phyloP scores from a whole-genome alignment of 78 protist species.

The Polysphondylium violaceum region DNA sequence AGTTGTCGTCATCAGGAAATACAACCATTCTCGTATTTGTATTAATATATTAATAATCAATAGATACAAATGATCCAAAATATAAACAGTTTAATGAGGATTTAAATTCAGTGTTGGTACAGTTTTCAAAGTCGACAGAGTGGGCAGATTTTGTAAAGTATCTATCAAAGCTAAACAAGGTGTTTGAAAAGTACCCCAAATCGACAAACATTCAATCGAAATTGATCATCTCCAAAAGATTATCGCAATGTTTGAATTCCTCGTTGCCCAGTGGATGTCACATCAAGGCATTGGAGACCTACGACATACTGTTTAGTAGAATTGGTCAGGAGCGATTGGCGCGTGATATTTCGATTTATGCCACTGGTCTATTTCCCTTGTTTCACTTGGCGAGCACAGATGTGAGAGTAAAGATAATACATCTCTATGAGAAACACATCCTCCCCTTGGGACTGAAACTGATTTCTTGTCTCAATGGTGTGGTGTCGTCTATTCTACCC shows the following conservation, averaged over 20 bases:
- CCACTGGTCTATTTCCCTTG: conserved; percentile 81
- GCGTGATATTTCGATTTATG: conserved; percentile 80
- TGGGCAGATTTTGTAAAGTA: conserved; percentile 84
- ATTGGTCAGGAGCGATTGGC: conserved; percentile 71
- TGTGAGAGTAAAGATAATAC: conserved; percentile 58
- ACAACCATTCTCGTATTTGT: no score
- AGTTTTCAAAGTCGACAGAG: conserved; percentile 58
- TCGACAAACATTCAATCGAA: conserved; percentile 62
- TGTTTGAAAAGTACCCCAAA: conserved; percentile 42
- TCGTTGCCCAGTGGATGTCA: conserved; percentile 86
- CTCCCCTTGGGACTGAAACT: conserved; percentile 46
- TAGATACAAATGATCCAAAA: conserved; percentile 62
- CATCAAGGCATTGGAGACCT: conserved; percentile 67
- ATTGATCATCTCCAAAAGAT: conserved; percentile 61
- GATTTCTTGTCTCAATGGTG: conserved; percentile 54
- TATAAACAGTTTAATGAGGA: conserved; percentile 70
- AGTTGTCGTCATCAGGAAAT: no score
- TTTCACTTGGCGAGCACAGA: conserved; percentile 77
- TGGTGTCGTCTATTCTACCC: conserved; percentile 67
- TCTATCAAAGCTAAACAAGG: conserved; percentile 51
- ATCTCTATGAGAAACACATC: conserved; percentile 45
- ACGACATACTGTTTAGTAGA: conserved; percentile 67
- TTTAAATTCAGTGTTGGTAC: conserved; percentile 33
- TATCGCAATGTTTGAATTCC: conserved; percentile 83
- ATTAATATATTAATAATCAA: neutral